phyloP scores from a whole-genome alignment of 2,329 filamentous ascomycete species.

The Claviceps monticola region DNA sequence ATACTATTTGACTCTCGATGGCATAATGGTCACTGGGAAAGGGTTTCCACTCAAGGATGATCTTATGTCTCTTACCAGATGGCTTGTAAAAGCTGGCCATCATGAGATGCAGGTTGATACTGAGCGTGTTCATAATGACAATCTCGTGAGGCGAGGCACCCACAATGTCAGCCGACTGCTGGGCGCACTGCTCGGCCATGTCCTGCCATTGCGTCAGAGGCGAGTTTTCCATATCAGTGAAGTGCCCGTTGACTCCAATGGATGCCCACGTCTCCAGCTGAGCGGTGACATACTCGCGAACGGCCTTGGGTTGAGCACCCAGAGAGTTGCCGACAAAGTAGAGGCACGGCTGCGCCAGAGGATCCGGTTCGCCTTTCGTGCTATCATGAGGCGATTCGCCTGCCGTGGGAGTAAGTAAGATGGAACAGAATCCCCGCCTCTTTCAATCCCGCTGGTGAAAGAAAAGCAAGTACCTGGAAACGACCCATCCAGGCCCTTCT shows the following conservation, averaged over 20 bases:
- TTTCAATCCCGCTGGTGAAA: not conserved
- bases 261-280: conserved; percentile 76
- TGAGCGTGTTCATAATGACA: conserved; percentile 79
- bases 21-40: conserved; percentile 85
- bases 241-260: conserved; percentile 76
- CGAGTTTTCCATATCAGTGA: conserved; percentile 52
- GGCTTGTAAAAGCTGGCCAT: conserved; percentile 77
- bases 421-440: not conserved
- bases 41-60: conserved; percentile 79
- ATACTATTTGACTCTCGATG: conserved; percentile 64
- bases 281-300: conserved; percentile 49
- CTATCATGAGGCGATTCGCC: conserved; percentile 6
- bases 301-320: conserved; percentile 64
- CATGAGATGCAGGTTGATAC: conserved; percentile 65
- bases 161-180: conserved; percentile 57
- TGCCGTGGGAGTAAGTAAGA: not conserved
- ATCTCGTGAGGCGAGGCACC: conserved; percentile 62
- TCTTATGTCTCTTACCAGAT: conserved; percentile 51
- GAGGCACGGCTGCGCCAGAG: conserved; percentile 27
- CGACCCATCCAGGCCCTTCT: conserved; percentile 39
- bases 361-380: conserved; percentile 14
- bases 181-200: conserved; percentile 61
- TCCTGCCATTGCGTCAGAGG: conserved; percentile 61
- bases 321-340: conserved; percentile 89
- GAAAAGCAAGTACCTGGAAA: conserved; percentile 22